Evolutionary conservation across 805 yeast genomes (phyloP).

Genomic region (Zygotorulaspora sp.): DNA sequence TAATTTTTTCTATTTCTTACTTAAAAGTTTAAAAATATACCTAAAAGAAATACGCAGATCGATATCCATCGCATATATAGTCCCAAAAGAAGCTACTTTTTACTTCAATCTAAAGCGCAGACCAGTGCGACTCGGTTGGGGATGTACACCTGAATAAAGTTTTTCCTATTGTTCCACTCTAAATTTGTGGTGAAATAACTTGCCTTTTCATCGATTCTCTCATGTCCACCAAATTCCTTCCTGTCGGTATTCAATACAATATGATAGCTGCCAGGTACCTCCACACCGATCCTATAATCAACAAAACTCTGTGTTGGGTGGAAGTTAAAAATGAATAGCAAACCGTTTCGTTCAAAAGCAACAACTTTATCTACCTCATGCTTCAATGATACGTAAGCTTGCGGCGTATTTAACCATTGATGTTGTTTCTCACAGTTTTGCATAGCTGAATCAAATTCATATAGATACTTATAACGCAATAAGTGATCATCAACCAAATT

Average conservation of each 20-base stretch:
- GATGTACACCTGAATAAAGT: conserved; percentile 70
- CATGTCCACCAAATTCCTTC: conserved; percentile 73
- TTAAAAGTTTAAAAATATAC: no score
- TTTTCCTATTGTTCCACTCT: conserved; percentile 73
- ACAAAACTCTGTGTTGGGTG: conserved; percentile 78
- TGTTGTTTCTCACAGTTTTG: conserved; percentile 66
- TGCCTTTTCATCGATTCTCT: conserved; percentile 53
- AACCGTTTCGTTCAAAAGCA: conserved; percentile 82
- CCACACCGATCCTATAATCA: conserved; percentile 90
- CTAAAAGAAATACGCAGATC: background rate
- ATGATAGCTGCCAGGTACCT: conserved; percentile 67
- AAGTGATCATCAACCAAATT: conserved; percentile 76
- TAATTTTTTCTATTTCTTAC: no score
- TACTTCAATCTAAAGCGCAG: conserved; percentile 42
- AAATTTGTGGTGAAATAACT: conserved; percentile 68
- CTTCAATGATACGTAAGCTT: conserved; percentile 82
- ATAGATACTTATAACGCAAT: conserved; percentile 72
- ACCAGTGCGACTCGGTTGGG: conserved; percentile 74
- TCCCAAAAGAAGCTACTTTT: no score
- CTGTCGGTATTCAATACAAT: conserved; percentile 74
- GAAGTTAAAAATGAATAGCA: conserved; percentile 83
- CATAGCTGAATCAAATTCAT: conserved; percentile 81
- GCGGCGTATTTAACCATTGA: conserved; percentile 67
- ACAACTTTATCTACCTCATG: conserved; percentile 85
- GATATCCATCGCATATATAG: background rate